These are phyloP conservation scores for Sugiyamaella novakii DNA, from an alignment of 1,139 yeast genomes.

Conservation along the genomic window DNA sequence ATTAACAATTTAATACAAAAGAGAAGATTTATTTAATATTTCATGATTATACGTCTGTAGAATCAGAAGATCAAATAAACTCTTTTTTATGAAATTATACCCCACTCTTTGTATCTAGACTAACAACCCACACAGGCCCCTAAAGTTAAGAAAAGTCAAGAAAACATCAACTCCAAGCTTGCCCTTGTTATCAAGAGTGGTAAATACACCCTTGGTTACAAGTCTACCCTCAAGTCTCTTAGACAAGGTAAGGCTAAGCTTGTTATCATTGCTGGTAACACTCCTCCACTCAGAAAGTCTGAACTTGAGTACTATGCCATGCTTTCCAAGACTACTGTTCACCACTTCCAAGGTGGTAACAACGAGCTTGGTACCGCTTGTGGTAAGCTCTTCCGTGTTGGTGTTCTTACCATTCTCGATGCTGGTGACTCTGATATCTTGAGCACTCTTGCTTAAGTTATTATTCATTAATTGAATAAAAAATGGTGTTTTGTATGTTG, in stretches of 20 bases:
- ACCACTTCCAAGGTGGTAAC: conserved; percentile 99
- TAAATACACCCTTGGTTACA: conserved; percentile 99
- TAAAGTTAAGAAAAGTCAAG: conserved; percentile 83
- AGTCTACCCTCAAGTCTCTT: conserved; percentile 96
- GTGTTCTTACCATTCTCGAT: conserved; percentile 92
- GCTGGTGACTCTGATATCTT: conserved; percentile 99
- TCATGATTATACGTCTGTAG: conserved; percentile 8
- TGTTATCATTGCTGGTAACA: conserved; percentile 97
- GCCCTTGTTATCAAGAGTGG: conserved; percentile 99
- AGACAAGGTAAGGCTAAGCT: conserved; percentile 99
- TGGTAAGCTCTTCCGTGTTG: conserved; percentile 99
- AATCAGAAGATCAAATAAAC: conserved; percentile 10
- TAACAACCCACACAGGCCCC: conserved; percentile 68
- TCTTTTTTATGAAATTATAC: too few species aligned
- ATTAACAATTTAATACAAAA: conserved; percentile 36
- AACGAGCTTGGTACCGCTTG: conserved; percentile 99
- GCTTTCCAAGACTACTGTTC: conserved; percentile 98
- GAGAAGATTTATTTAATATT: conserved; percentile 3
- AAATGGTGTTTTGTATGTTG: conserved; percentile 3
- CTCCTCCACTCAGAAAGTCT: conserved; percentile 99
- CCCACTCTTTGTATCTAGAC: too few species aligned
- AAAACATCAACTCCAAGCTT: conserved; percentile 97
- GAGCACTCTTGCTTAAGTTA: conserved; percentile 43
- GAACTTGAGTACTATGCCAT: conserved; percentile 99
- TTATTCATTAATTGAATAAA: not conserved